Base-by-base conservation (phyloP, 2,329 filamentous ascomycete species). In the Stagonosporopsis cucurbitacearum region DNA sequence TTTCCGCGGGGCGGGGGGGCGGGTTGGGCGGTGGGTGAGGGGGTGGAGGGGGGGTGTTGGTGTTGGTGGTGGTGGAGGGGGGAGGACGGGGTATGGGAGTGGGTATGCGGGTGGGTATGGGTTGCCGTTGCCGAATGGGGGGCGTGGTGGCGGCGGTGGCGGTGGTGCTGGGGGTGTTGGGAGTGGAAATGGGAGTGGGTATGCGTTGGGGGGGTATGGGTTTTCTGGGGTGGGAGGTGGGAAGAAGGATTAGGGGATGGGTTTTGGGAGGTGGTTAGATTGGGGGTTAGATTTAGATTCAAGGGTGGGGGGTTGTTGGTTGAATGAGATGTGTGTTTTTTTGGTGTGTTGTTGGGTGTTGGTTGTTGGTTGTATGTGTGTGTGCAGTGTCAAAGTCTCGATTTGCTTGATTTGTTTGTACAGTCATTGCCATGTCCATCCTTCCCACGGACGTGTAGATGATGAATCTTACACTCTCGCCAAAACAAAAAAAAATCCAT, bases 11-110 rank as follows among this genome's bases (percentile, higher is more conserved):
- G 80, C 82, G 61, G 83, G 77, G 73, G 58, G 83, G 60, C 81
- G 81, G 57, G 66, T 82, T 60, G 84, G 80, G 77, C 78, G 81
- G 49, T 85, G 87, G 74, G 84, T 84, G 39, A 81, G 81, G 45
- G 84, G 86, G 65, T 77, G 81, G 61, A 69, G 78, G 62, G 36
- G 32, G 6, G 32, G 68, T 17, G 49, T 30, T 11, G 69, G 63
- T 39, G 66, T 33, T 6, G 11, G 30, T 33, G 30, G 30, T n/a
- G 30, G 63, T 6, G 66, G 72, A 15, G 62, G 65, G 0, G n/a
- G n/a, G n/a, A n/a, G n/a, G n/a, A n/a, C n/a, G n/a, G n/a, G n/a
- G n/a, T n/a, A n/a, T n/a, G n/a, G n/a, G n/a, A n/a, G n/a, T n/a
- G n/a, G n/a, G n/a, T n/a, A n/a, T n/a, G n/a, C n/a, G n/a, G 63